A percentile compares a stretch with the other conserved stretches of the same genome.
Conservation (phyloP, 768 basidiomycete species). For the Guyanaporus albipodus region DNA sequence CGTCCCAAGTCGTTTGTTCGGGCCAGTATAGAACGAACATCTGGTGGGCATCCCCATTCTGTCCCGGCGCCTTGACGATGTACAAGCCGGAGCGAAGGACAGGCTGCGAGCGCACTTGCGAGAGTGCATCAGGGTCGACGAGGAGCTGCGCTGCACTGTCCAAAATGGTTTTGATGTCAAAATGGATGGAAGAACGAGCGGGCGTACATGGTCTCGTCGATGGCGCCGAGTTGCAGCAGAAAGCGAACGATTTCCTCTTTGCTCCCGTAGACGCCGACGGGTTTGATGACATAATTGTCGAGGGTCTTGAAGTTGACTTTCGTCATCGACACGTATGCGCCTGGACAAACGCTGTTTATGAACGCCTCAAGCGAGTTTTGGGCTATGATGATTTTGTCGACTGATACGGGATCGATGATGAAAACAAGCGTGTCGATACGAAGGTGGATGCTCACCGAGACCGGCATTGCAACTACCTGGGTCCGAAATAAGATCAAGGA, state of each 20-base stretch:
- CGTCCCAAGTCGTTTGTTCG: conserved; percentile 55
- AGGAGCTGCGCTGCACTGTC: conserved; percentile 16
- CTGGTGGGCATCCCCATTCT: conserved; percentile 10
- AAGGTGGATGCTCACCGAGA: conserved; percentile 36
- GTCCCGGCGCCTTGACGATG: conserved; percentile 9
- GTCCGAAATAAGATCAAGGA: conserved; percentile 53
- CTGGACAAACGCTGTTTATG: conserved; percentile 45
- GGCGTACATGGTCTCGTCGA: conserved; percentile 41
- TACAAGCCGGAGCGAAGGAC: conserved; percentile 23
- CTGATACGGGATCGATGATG: conserved; percentile 27
- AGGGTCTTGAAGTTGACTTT: conserved; percentile 53
- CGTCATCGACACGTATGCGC: conserved; percentile 51
- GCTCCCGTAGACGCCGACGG: conserved; percentile 56
- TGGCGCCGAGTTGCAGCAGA: conserved; percentile 32
- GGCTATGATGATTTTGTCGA: conserved; percentile 61
- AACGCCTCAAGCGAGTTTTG: conserved; percentile 47
- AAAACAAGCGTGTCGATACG: neutral
- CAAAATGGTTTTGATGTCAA: neutral
- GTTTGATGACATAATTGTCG: conserved; percentile 44
- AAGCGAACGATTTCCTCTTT: conserved; percentile 47
- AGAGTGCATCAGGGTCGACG: conserved; percentile 7
- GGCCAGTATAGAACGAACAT: conserved; percentile 60
- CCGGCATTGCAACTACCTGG: conserved; percentile 48
- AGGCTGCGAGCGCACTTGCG: conserved; percentile 3
- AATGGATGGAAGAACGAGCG: neutral